Evolutionary conservation across 2,329 filamentous ascomycete species (phyloP).

Genomic region (Ceratocystiopsis minuta): DNA sequence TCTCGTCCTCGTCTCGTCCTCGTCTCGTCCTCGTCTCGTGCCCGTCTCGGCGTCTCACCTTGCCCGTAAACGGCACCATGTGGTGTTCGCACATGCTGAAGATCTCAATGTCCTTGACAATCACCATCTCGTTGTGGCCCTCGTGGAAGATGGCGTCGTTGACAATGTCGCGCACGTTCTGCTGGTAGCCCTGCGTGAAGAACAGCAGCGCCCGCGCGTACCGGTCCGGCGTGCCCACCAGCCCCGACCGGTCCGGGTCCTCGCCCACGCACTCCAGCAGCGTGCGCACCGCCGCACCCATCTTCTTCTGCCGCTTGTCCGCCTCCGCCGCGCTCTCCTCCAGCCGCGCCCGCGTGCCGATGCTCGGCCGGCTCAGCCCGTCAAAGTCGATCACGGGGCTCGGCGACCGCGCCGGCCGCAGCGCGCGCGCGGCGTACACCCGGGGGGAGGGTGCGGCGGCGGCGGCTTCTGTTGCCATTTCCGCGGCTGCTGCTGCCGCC

Average conservation of each 20-base stretch:
- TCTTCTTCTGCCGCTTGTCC: conserved; percentile 33
- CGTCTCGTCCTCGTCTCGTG: too few relatives aligned
- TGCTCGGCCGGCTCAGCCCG: conserved; percentile 40
- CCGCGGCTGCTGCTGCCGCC: too few relatives aligned
- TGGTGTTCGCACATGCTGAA: conserved; percentile 95
- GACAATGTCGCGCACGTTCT: conserved; percentile 80
- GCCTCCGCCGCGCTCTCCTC: conserved; percentile 37
- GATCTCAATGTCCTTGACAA: conserved; percentile 93
- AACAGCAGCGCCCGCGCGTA: conserved; percentile 93
- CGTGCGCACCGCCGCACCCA: conserved; percentile 44
- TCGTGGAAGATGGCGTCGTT: conserved; percentile 93
- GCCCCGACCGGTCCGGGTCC: conserved; percentile 45
- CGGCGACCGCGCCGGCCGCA: background rate
- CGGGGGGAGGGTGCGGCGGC: too few relatives aligned
- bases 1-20: too few relatives aligned
- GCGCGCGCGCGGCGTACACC: too few relatives aligned
- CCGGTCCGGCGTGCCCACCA: conserved; percentile 55
- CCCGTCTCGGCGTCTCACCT: conserved; percentile 36
- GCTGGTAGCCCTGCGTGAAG: conserved; percentile 93
- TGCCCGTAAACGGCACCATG: conserved; percentile 87
- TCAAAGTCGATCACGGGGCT: conserved; percentile 36
- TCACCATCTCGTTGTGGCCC: conserved; percentile 91
- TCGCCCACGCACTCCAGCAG: conserved; percentile 53
- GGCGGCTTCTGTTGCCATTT: too few relatives aligned
- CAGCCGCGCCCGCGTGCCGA: conserved; percentile 44